Conservation (phyloP, 2,329 filamentous ascomycete species). For the Neophaeococcomyces mojaviensis region DNA sequence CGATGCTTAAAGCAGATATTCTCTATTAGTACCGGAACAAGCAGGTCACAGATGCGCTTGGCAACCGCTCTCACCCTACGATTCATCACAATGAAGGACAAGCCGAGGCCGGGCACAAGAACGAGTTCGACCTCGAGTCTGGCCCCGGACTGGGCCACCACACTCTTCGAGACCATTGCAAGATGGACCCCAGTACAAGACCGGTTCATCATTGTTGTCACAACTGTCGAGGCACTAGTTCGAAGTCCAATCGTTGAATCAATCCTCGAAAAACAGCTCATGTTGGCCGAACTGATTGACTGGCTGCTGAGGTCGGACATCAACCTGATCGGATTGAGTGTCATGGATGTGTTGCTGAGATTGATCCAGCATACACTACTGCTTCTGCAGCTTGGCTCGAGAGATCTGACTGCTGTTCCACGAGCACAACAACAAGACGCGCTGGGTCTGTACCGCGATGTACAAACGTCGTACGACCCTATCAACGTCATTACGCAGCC, state of each 20-base stretch:
- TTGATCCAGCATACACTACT: slow-evolving; percentile 76
- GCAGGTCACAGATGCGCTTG: slow-evolving; percentile 69
- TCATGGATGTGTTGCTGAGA: slow-evolving; percentile 87
- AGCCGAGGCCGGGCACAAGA: slow-evolving; percentile 45
- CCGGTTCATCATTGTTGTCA: slow-evolving; percentile 81
- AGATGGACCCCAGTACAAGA: slow-evolving; percentile 91
- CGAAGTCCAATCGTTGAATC: slow-evolving; percentile 62
- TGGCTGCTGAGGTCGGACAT: slow-evolving; percentile 78
- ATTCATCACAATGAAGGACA: slow-evolving; percentile 57
- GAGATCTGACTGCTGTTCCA: slow-evolving; percentile 32
- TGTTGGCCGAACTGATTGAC: slow-evolving; percentile 69
- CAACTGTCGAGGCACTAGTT: slow-evolving; percentile 68
- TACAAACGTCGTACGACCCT: slow-evolving; percentile 21
- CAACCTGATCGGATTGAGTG: slow-evolving; percentile 89
- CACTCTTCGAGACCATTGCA: slow-evolving; percentile 70
- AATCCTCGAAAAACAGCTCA: slow-evolving; percentile 64
- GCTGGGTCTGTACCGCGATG: slow-evolving; percentile 25
- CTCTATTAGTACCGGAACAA: slow-evolving; percentile 55
- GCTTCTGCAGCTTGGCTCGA: slow-evolving; percentile 58
- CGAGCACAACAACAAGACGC: slow-evolving; percentile 30
- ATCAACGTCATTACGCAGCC: slow-evolving; percentile 11
- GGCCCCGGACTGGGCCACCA: slow-evolving; percentile 66
- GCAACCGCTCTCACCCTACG: slow-evolving; percentile 67
- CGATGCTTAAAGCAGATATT: slow-evolving; percentile 84
- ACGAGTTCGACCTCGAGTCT: slow-evolving; percentile 29